Evolutionary conservation across 164 flowering plant species (phyloP).

Genomic region (Liriodendron chinense): DNA sequence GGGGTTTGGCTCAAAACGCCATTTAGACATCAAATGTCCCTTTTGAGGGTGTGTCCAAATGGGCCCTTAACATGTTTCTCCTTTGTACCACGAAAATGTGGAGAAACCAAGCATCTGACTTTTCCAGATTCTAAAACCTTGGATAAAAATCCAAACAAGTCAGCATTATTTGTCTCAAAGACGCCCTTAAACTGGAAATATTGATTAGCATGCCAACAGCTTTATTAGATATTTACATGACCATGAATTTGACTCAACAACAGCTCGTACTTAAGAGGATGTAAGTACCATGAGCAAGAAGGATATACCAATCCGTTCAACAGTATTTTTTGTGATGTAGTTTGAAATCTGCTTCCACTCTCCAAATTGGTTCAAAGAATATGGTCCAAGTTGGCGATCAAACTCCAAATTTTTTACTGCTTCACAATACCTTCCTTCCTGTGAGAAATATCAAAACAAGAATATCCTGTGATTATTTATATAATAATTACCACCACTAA

Average conservation of each 20-base stretch:
- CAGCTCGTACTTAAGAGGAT: neutral
- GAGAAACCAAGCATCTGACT: too few relatives aligned
- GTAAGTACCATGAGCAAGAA: neutral
- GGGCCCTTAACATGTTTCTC: too few relatives aligned
- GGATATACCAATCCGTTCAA: constrained; percentile 66
- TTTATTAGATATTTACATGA: neutral
- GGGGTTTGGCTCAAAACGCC: too few relatives aligned
- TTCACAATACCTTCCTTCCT: constrained; percentile 69
- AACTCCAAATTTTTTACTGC: constrained; percentile 76
- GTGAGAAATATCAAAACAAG: constrained; percentile 1
- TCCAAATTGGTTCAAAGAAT: constrained; percentile 50
- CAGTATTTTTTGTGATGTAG: constrained; percentile 53
- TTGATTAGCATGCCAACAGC: neutral
- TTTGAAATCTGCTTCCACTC: constrained; percentile 76
- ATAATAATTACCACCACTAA: constrained; percentile 2
- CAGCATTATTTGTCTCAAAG: too few relatives aligned
- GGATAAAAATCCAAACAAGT: too few relatives aligned
- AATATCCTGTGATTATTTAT: neutral
- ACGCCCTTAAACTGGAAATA: too few relatives aligned
- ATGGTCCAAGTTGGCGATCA: constrained; percentile 86
- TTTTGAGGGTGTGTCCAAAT: too few relatives aligned
- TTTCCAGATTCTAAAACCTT: too few relatives aligned
- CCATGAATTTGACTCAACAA: neutral
- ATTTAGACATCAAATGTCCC: too few relatives aligned
- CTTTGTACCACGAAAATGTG: too few relatives aligned